Evolutionary conservation across 441 rosid genomes (phyloP).

Genomic region (California macrophylla): DNA sequence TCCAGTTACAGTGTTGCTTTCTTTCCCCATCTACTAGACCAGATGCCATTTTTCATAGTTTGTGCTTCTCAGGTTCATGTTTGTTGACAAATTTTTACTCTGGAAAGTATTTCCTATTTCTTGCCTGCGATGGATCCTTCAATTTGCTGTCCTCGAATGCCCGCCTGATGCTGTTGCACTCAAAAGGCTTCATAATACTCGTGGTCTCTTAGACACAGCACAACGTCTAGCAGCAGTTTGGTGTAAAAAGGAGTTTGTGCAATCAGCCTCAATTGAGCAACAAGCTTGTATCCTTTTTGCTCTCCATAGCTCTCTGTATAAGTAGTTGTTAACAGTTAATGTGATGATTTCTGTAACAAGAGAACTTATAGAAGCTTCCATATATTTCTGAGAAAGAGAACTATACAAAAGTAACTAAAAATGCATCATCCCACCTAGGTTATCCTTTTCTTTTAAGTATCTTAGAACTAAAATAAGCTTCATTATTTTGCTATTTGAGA

Average conservation of each 20-base stretch:
- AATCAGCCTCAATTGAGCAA: constrained; percentile 69
- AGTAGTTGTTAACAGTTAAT: constrained; percentile 7
- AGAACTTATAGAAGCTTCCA: background rate
- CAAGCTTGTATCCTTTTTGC: constrained; percentile 83
- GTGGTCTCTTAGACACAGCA: constrained; percentile 46
- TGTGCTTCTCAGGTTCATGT: constrained; percentile 48
- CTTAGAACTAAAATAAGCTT: too few species aligned
- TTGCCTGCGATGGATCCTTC: constrained; percentile 88
- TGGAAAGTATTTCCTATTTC: constrained; percentile 89
- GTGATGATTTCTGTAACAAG: constrained; percentile 4
- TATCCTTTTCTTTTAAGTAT: too few species aligned
- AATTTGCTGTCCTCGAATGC: constrained; percentile 64
- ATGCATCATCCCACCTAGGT: too few species aligned
- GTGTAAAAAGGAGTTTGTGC: constrained; percentile 74
- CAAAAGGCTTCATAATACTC: constrained; percentile 30
- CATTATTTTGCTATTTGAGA: constrained; percentile 9
- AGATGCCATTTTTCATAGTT: background rate
- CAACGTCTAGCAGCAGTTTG: constrained; percentile 60
- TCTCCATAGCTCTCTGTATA: background rate
- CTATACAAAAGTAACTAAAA: background rate
- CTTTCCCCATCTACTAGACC: background rate
- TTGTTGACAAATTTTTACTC: constrained; percentile 74
- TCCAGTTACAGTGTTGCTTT: background rate
- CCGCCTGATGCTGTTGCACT: constrained; percentile 46
- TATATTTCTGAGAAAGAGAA: background rate